A percentile compares a stretch with the other conserved stretches of the same genome.
phyloP scores from a whole-genome alignment of 345 rosid genomes.

The Fremontodendron californicum region DNA sequence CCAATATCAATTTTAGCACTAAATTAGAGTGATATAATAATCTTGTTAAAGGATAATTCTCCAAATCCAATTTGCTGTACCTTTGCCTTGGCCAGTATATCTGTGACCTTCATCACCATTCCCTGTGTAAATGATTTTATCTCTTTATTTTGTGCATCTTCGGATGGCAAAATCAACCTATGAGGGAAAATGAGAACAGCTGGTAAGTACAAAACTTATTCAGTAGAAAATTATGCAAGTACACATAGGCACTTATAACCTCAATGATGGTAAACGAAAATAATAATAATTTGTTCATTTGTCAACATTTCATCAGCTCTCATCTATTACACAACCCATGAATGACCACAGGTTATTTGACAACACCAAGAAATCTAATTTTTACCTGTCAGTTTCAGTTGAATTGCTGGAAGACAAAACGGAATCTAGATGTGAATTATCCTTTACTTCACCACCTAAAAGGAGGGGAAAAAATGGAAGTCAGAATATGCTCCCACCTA shows the following conservation, averaged over 20 bases:
- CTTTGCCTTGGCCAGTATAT: conserved; percentile 68
- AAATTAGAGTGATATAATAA: conserved; percentile 1
- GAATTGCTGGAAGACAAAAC: conserved; percentile 47
- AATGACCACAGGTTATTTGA: neutral
- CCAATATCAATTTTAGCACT: neutral
- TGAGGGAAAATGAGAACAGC: neutral
- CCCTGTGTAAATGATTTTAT: conserved; percentile 54
- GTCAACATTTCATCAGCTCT: neutral
- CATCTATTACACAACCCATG: neutral
- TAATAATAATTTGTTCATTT: too few species aligned
- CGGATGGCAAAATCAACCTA: conserved; percentile 56
- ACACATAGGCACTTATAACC: neutral
- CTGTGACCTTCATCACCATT: conserved; percentile 45
- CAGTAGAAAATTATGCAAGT: neutral
- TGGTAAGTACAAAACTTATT: neutral
- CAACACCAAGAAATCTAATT: neutral
- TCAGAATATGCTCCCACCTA: neutral
- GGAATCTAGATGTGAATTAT: conserved; percentile 47
- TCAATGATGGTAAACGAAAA: neutral
- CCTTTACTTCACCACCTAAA: conserved; percentile 74
- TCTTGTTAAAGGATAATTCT: neutral
- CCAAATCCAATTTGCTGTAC: conserved; percentile 29
- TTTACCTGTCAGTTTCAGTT: conserved; percentile 68
- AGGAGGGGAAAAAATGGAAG: neutral
- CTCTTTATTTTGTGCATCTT: conserved; percentile 59